Percentiles rank a stretch among this genome's conserved stretches.
phyloP scores from a whole-genome alignment of 306 rosid genomes.

The barrel medic (Medicago truncatula) region MtrunA17r5.0-ANR NC_053044.1:45455501-45456000 shows the following conservation, averaged over 20 bases:
- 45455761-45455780: constrained; percentile 24
- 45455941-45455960: constrained; percentile 1
- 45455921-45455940: constrained; percentile 6
- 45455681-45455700: constrained; percentile 74
- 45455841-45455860: not conserved
- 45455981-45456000: not conserved
- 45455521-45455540: constrained; percentile 50
- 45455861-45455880: constrained; percentile 30
- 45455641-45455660: constrained; percentile 70
- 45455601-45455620: constrained; percentile 81
- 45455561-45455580: constrained; percentile 59
- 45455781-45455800: not conserved
- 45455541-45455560: constrained; percentile 74
- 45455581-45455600: constrained; percentile 74
- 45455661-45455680: constrained; percentile 73
- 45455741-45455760: not conserved
- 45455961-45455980: not conserved
- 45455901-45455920: constrained; percentile 14
- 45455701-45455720: constrained; percentile 45
- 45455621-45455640: constrained; percentile 56
- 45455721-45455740: constrained; percentile 5
- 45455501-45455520: not conserved
- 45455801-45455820: no score
- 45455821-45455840: not conserved
- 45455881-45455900: constrained; percentile 17